phyloP scores from a whole-genome alignment of 192 early-diverging fungal species.

The Bifiguratus adelaidae region DNA sequence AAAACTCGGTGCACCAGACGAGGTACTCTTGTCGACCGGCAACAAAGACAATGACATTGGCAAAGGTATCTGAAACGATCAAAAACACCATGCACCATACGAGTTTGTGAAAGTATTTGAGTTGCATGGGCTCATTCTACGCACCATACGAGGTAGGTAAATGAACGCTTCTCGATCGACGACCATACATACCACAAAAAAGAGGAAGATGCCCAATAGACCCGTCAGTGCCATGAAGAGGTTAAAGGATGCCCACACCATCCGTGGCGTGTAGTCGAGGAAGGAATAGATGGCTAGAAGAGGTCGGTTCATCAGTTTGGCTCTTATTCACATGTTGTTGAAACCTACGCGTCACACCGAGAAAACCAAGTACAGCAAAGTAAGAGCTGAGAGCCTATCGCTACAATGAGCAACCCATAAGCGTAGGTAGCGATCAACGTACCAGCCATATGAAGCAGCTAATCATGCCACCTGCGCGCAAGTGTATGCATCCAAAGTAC shows the following conservation, averaged over 20 bases:
- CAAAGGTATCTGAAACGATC: constrained; percentile 11
- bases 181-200: constrained; percentile 16
- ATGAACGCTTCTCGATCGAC: background rate
- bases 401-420: background rate
- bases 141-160: background rate
- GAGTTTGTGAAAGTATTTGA: constrained; percentile 3
- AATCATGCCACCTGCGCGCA: constrained; percentile 12
- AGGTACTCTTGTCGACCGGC: constrained; percentile 5
- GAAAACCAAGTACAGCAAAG: constrained; percentile 7
- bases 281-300: constrained; percentile 19
- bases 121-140: constrained; percentile 8
- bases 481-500: constrained; percentile 17
- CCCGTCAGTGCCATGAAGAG: constrained; percentile 10
- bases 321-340: background rate
- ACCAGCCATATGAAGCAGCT: constrained; percentile 17
- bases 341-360: constrained; percentile 14
- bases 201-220: constrained; percentile 5
- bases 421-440: background rate
- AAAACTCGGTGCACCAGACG: constrained; percentile 6
- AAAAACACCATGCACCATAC: constrained; percentile 8
- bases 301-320: background rate
- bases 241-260: constrained; percentile 10
- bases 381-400: constrained; percentile 13
- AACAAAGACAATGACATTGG: constrained; percentile 17
- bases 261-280: constrained; percentile 10